Base-by-base conservation (phyloP, 306 rosid genomes). In the Malus orientalis region DNA sequence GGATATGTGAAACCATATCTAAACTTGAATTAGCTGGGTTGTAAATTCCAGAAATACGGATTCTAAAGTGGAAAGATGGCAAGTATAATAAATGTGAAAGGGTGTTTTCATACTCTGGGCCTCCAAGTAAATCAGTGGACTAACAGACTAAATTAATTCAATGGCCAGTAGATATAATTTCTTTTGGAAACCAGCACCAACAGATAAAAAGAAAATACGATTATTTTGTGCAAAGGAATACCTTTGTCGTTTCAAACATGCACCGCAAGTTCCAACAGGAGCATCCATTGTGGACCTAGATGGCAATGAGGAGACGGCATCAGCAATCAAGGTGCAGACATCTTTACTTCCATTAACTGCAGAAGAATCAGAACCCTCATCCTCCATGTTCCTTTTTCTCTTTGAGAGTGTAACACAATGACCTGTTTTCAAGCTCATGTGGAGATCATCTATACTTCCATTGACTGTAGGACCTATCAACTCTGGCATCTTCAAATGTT, bases 191-290 rank as follows among this genome's bases (percentile, higher is more conserved):
- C 57, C 16, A 51, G 38, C 44, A 68, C 25, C 60, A 22, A 77
- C 22, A 72, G 11, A 45, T 47, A 60, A 27, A 23, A 11, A 57
- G 57, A 36, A 6, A 54, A 45, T 53, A 51, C 11, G 49, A 77
- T n/a, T 0, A 32, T 8, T 67, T 77, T 40, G 29, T 59, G 65
- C 45, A 45, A 68, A 80, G 65, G 71, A 69, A 68, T 83, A 93
- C 96, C 97, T 88, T 82, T 25, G 84, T 49, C 79, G 84, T 80
- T 87, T 80, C 78, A 77, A 83, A 83, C 80, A 85, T 64, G 81
- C 73, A 58, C 66, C 60, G 2, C 82, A 81, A 20, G 74, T 80
- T 73, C 73, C 84, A 72, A 66, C 78, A 65, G 60, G n/a, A 81
- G 66, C 67, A 59, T 81, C 69, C 58, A 19, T 67, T 75, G 66